These are phyloP conservation scores for Trametes elegans DNA, from an alignment of 768 basidiomycete species.

Conservation along the genomic window DNA sequence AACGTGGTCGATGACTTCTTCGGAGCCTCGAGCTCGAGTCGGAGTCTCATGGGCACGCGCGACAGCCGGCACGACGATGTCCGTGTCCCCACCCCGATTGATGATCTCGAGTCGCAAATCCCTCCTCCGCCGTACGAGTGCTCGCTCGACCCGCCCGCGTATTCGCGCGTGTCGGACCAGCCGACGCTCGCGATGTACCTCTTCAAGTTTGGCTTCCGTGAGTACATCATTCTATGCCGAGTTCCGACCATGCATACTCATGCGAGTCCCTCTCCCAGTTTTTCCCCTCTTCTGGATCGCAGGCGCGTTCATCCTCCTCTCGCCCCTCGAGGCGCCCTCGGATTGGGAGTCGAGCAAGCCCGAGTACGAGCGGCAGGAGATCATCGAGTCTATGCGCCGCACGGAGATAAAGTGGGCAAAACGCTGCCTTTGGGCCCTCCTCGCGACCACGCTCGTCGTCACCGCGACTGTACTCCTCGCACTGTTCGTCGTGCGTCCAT, in stretches of 20 bases:
- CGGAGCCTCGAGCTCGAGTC: slow-evolving; percentile 23
- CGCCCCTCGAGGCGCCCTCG: slow-evolving; percentile 37
- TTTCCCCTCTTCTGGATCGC: slow-evolving; percentile 49
- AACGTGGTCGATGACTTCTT: slow-evolving; percentile 31
- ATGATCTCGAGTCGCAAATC: slow-evolving; percentile 19
- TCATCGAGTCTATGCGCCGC: slow-evolving; percentile 33
- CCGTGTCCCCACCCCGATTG: slow-evolving; percentile 3
- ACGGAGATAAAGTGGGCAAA: slow-evolving; percentile 43
- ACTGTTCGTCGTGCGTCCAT: slow-evolving; percentile 16
- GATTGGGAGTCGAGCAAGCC: slow-evolving; percentile 38
- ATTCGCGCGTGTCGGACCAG: slow-evolving; percentile 36
- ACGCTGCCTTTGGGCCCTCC: slow-evolving; percentile 33
- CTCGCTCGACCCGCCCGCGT: slow-evolving; percentile 33
- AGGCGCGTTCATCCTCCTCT: slow-evolving; percentile 40
- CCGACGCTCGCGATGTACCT: slow-evolving; percentile 45
- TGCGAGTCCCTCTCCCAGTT: slow-evolving; percentile 29
- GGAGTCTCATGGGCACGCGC: slow-evolving; percentile 23
- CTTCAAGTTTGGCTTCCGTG: slow-evolving; percentile 51
- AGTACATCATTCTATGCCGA: slow-evolving; percentile 22
- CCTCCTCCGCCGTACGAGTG: slow-evolving; percentile 35
- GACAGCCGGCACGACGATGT: slow-evolving; percentile 34
- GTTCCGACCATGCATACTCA: neutral
- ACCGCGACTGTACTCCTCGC: slow-evolving; percentile 18
- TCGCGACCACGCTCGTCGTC: slow-evolving; percentile 21
- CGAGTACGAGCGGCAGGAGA: slow-evolving; percentile 32